A percentile compares a stretch with the other conserved stretches of the same genome.
These are phyloP conservation scores for Saccharomyces uvarum DNA, from an alignment of 1,139 yeast genomes.

Conservation along the genomic window DNA sequence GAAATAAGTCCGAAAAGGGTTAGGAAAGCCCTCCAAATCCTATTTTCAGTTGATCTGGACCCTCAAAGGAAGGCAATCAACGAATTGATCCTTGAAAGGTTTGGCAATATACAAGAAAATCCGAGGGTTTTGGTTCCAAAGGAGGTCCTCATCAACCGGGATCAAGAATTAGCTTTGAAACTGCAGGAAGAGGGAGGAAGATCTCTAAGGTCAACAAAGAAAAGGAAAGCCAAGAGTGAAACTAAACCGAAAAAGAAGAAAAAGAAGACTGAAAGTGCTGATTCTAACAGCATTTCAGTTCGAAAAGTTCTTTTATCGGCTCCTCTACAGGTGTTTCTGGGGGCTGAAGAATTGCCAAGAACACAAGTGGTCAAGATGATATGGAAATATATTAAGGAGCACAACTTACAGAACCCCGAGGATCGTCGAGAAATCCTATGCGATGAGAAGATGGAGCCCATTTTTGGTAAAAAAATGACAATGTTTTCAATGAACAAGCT, in stretches of 20 bases:
- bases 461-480: conserved; percentile 56
- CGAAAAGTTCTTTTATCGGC: conserved; percentile 39
- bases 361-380: conserved; percentile 65
- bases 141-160: conserved; percentile 30
- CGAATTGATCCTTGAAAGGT: conserved; percentile 53
- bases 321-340: conserved; percentile 42
- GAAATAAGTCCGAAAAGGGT: conserved; percentile 66
- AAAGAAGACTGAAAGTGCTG: conserved; percentile 16
- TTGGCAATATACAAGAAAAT: conserved; percentile 38
- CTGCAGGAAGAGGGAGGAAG: conserved; percentile 9
- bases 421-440: conserved; percentile 63
- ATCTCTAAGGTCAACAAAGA: conserved; percentile 6
- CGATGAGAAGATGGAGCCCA: conserved; percentile 51
- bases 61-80: conserved; percentile 52
- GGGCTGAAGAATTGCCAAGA: conserved; percentile 44
- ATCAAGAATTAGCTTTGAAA: conserved; percentile 26
- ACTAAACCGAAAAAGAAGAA: conserved; percentile 20
- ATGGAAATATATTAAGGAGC: conserved; percentile 66
- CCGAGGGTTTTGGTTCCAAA: conserved; percentile 25
- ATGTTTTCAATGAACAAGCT: conserved; percentile 66
- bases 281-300: conserved; percentile 19
- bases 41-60: conserved; percentile 51
- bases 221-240: conserved; percentile 7
- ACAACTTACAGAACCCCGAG: conserved; percentile 59
- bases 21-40: conserved; percentile 60